A percentile compares a stretch with the other conserved stretches of the same genome.
phyloP scores from a whole-genome alignment of 2,329 filamentous ascomycete species.

The Cercospora citrullina region DNA sequence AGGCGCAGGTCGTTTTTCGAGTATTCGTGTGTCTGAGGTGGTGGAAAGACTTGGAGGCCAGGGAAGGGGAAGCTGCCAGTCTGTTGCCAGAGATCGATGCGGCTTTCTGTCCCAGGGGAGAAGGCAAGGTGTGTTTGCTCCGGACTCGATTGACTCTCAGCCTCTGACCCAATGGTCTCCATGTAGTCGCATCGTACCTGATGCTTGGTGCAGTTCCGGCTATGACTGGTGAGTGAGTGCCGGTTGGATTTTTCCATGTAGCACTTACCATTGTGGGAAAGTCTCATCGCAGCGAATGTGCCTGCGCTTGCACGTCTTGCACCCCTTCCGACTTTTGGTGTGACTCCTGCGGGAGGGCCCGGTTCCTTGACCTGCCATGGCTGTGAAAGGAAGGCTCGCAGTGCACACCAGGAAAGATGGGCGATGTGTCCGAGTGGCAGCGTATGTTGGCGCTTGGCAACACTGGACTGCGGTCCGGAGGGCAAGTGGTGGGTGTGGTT shows the following conservation, averaged over 20 bases:
- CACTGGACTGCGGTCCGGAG: not conserved
- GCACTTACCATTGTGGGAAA: constrained; percentile 89
- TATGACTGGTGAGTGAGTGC: constrained; percentile 41
- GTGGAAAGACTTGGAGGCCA: constrained; percentile 73
- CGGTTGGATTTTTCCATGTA: not conserved
- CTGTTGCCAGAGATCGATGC: constrained; percentile 78
- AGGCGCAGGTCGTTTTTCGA: constrained; percentile 78
- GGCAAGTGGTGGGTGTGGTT: not conserved
- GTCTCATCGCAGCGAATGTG: constrained; percentile 98
- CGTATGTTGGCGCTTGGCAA: not conserved
- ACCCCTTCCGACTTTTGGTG: constrained; percentile 98
- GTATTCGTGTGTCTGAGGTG: constrained; percentile 70
- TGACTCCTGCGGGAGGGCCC: constrained; percentile 89
- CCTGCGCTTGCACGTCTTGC: constrained; percentile 94
- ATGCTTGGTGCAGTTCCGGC: constrained; percentile 98
- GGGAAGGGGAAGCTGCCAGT: constrained; percentile 85
- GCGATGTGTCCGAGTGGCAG: not conserved
- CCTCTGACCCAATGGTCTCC: constrained; percentile 71
- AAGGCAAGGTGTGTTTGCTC: constrained; percentile 70
- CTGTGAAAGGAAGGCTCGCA: constrained; percentile 8
- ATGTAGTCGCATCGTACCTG: constrained; percentile 98
- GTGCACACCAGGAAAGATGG: not conserved
- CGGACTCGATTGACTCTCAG: constrained; percentile 54
- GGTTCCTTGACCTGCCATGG: constrained; percentile 90
- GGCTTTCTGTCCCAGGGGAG: constrained; percentile 79